Base-by-base conservation (phyloP, 768 basidiomycete species). In the Paxillus involutus region DNA sequence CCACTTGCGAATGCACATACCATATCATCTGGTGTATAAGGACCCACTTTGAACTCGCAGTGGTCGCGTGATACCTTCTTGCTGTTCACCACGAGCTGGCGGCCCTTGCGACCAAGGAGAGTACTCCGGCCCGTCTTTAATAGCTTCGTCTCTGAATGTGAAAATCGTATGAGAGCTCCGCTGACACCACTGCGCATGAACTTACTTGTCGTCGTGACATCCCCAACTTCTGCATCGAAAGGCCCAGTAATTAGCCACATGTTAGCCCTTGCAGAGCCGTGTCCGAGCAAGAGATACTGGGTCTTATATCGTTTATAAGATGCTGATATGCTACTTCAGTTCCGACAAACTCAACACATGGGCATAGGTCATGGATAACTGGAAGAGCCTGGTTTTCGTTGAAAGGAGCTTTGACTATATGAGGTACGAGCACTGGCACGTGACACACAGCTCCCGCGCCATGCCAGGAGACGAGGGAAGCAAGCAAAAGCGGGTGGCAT, bases 11-110 rank as follows among this genome's bases (percentile, higher is more conserved):
- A 37, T 51, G n/a, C 17, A 55, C 85, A 54, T 62, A 89, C 89
- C 54, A 77, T 75, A 53, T 88, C 77, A 37, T 83, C 80, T 13
- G 64, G 58, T 1, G 79, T 69, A 50, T 77, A 86, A 4, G 71
- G 57, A 1, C 77, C 84, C 4, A 91, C 83, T 6, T 71, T 69
- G 51, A 91, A 80, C 45, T 75, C 68, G 45, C 81, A 83, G 57
- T 88, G 84, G 19, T 80, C 72, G 29, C 77, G 75, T 0, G 89
- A 91, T 44, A 92, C 76, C 63, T 82, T 85, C 62, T 83, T 84
- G 71, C 75, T 77, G 54, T 78, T 79, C 44, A 91, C 70, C 4
- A 75, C 29, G 2, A 91, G 70, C 0, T 74, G 73, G 41, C 70
- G 68, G 1, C 76, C 80, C 67, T 81, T 86, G 40, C 89, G 75